Evolutionary conservation across 1,139 yeast species (phyloP), one percentile per base, ranked within the genome.

Genomic region (Zygosaccharomyces pseudobailii): DNA sequence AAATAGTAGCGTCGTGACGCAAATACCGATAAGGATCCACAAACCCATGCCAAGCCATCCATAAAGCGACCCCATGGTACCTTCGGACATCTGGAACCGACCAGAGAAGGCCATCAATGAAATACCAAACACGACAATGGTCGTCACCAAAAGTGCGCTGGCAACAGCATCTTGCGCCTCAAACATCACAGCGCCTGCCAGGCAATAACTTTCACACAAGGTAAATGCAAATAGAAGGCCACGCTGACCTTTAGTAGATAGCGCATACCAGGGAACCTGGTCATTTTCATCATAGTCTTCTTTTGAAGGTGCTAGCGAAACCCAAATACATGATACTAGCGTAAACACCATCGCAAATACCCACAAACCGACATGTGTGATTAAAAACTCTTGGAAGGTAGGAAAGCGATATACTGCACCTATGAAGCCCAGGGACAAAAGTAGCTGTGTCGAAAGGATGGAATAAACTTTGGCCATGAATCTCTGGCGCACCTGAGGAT

Each of bases 391-490:
- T 53, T 76, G 78, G 40, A 84, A 66, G 1, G 71, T 47, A 1
- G 72, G 70, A 55, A 76, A 75, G 49, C 74, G 65, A 30, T 78
- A 67, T 40, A 87, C 78, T 31, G 78, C 57, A 24, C 74, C 71
- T 5, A 92, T 87, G 21, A 82, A 78, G 10, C 74, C 68, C 20
- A 83, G 74, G 0, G 95, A 86, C 35, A 73, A 68, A 41, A 82
- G 63, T 41, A 88, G 65, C 65, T 88, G 96, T 3, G 76, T 68
- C 4, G 83, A 69, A 43, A 88, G 73, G 48, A 88, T 74, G 3
- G 89, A 72, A 66, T 88, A 88, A 8, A 88, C 96, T 62, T 85
- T 86, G 53, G 90, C 76, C 54, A 87, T 71, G 61, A 88, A 88
- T 63, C 83, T 75, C 57, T 84, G 87, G 55, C 96, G 79, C 34